These are phyloP conservation scores for Plantago ovata DNA, from an alignment of 257 asterid genomes.

Conservation along the genomic window DNA sequence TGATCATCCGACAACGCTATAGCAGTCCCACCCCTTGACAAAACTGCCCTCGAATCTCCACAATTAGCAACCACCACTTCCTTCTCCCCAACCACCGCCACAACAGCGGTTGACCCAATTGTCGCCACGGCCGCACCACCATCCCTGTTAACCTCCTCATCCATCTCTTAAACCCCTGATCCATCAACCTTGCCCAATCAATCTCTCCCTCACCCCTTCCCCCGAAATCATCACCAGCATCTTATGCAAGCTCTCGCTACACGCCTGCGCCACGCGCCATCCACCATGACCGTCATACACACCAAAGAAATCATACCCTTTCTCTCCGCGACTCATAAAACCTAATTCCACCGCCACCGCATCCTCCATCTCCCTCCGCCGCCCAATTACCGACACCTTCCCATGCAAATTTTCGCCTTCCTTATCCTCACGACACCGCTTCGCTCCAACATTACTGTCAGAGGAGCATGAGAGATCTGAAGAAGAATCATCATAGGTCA, in stretches of 20 bases:
- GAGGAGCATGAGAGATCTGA: neutral
- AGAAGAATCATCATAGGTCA: constrained; percentile 10
- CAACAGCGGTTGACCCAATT: constrained; percentile 68
- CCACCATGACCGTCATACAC: constrained; percentile 88
- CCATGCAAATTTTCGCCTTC: constrained; percentile 32
- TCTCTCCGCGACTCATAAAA: constrained; percentile 32
- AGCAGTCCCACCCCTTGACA: constrained; percentile 54
- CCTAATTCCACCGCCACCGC: constrained; percentile 47
- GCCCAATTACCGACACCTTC: constrained; percentile 44
- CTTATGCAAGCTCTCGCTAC: constrained; percentile 49
- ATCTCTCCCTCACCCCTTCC: constrained; percentile 19
- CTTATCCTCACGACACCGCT: neutral
- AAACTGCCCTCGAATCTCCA: constrained; percentile 81
- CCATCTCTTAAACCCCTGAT: constrained; percentile 49
- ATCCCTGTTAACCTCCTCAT: constrained; percentile 42
- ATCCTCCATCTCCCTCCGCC: constrained; percentile 79
- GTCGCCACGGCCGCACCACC: constrained; percentile 47
- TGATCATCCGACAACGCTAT: constrained; percentile 63
- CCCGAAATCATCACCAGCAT: constrained; percentile 24
- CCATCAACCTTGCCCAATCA: constrained; percentile 58
- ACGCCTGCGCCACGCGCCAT: constrained; percentile 53
- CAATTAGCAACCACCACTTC: constrained; percentile 72
- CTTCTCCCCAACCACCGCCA: constrained; percentile 62
- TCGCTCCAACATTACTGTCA: neutral
- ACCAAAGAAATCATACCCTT: constrained; percentile 47